Conservation (phyloP, 202 grass and related monocot species). For the Dendrocalamus latiflorus region DNA sequence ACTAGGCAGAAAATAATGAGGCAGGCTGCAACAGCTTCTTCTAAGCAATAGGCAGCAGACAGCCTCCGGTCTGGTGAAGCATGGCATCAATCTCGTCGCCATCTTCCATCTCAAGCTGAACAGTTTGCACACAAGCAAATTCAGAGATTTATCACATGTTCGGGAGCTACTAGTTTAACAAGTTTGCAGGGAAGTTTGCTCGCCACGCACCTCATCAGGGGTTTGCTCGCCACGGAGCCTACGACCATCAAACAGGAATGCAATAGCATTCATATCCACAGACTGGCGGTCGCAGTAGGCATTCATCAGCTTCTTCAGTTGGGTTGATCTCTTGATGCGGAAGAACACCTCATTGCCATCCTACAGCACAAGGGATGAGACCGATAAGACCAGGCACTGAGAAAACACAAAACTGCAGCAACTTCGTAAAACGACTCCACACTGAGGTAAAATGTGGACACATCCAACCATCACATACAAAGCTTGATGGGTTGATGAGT, state of each 20-base stretch:
- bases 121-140: not conserved
- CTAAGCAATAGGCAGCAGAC: not conserved
- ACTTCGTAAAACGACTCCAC: too few relatives aligned
- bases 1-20: not conserved
- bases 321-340: too few relatives aligned
- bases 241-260: too few relatives aligned
- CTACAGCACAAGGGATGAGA: too few relatives aligned
- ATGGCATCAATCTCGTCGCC: constrained; percentile 84
- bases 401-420: too few relatives aligned
- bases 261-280: too few relatives aligned
- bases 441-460: not conserved
- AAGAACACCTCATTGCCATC: too few relatives aligned
- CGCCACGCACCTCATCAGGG: constrained; percentile 47
- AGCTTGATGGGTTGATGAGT: too few relatives aligned
- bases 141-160: not conserved
- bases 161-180: not conserved
- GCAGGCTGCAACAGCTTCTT: not conserved
- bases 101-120: constrained; percentile 80
- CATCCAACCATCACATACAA: not conserved
- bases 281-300: too few relatives aligned
- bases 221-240: too few relatives aligned
- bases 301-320: too few relatives aligned
- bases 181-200: not conserved
- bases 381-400: too few relatives aligned
- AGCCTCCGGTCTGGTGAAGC: constrained; percentile 79